These are phyloP conservation scores for Aspergillus baeticus DNA, from an alignment of 495 filamentous ascomycete species.

Conservation along the genomic window DNA sequence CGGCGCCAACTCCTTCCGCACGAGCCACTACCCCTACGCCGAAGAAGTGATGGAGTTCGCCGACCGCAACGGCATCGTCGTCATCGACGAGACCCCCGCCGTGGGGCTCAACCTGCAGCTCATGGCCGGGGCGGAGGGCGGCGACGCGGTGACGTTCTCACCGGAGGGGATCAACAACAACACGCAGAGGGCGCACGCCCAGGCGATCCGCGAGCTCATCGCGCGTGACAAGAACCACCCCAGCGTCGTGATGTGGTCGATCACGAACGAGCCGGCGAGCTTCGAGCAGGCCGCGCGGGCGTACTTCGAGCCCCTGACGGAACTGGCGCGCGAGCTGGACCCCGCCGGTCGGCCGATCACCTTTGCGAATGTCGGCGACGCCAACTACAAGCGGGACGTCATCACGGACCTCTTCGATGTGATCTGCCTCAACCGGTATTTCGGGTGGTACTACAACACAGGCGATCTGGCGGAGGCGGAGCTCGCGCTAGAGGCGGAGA, in stretches of 20 bases:
- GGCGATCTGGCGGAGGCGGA: neutral
- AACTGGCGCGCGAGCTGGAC: neutral
- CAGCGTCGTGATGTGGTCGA: neutral
- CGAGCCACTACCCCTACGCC: conserved; percentile 23
- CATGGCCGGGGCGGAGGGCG: neutral
- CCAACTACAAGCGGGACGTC: neutral
- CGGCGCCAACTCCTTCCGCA: conserved; percentile 25
- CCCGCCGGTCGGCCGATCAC: neutral
- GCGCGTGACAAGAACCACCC: neutral
- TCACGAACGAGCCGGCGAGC: conserved; percentile 1
- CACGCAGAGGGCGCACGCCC: neutral
- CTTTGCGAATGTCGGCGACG: neutral
- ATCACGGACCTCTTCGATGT: conserved; percentile 1
- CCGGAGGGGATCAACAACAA: neutral
- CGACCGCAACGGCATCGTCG: neutral
- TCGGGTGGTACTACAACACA: neutral
- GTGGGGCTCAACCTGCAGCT: neutral
- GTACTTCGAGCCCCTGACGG: neutral
- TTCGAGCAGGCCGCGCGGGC: neutral
- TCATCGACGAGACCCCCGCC: conserved; percentile 1
- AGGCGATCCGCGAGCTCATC: neutral
- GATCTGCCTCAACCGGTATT: conserved; percentile 1
- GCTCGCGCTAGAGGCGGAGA: neutral
- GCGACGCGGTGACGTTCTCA: neutral
- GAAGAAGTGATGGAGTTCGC: conserved; percentile 24